Base-by-base conservation (phyloP, 352 stramenopile species). In the Globisporangium okanoganense region DNA sequence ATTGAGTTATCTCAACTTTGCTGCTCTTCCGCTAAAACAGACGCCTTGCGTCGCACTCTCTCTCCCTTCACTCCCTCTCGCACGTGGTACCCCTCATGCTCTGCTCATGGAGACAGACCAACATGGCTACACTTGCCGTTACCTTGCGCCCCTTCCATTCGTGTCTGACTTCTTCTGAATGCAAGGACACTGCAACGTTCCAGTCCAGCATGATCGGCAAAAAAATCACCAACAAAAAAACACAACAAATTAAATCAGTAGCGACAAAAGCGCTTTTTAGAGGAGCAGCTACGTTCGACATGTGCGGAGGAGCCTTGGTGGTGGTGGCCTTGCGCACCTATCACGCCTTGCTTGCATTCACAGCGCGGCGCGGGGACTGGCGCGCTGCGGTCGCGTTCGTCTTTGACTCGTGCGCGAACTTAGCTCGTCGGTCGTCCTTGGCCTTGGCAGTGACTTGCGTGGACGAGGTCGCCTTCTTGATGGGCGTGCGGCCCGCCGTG, bases 401-500 rank as follows among this genome's bases (percentile, higher is more conserved):
- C 58, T 83, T 82, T 25, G 58, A 5, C 14, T 83, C 67, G n/a
- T 81, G 64, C 18, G 66, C 52, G 48, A 81, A 79, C 52, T 72
- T 78, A 35, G 67, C 53, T 29, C 66, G 69, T 18, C 65, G 77
- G 31, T 72, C 56, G n/a, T 70, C 49, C 65, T 79, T 82, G 25
- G 38, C 63, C 27, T 67, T 57, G 6, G 25, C 35, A 0, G 55
- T 41, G 14, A 68, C 16, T 0, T 24, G 16, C 12, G 64, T 40
- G 2, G 57, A 65, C 33, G 41, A 24, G 16, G 64, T 38, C 12
- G 59, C 57, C 33, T 27, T 67, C 43, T 59, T 86, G 47, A 86
- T 36, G 12, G 64, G 40, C 31, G 62, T 64, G 61, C 50, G 68
- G 59, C 44, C 66, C 31, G 50, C 72, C 33, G 60, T 52, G 18